Evolutionary conservation across 139 green algal genomes (phyloP).

Genomic region (Tetradesmus lagerheimii): DNA sequence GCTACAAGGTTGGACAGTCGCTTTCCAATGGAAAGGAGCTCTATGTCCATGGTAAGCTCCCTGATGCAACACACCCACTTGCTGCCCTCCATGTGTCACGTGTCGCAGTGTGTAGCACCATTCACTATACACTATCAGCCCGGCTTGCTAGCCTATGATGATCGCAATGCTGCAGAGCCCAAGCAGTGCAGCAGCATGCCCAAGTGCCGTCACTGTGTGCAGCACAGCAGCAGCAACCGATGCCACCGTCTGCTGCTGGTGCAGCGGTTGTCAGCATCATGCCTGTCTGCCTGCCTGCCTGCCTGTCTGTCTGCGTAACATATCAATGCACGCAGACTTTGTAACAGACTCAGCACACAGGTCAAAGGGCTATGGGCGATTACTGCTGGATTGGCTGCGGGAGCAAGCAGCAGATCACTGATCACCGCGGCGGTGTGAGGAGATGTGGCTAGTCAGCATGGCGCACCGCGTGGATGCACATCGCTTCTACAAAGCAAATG

Average conservation of each 20-base stretch:
- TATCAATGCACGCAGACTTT: not conserved
- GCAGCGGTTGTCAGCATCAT: no score
- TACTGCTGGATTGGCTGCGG: not conserved
- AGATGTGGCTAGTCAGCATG: not conserved
- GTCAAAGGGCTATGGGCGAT: not conserved
- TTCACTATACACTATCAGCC: no score
- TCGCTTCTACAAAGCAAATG: not conserved
- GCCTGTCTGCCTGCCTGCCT: not conserved
- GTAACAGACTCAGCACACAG: not conserved
- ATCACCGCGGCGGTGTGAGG: not conserved
- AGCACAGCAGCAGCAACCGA: no score
- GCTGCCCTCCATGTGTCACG: not conserved
- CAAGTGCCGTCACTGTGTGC: no score
- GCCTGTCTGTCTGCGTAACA: not conserved
- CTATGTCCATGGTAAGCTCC: not conserved
- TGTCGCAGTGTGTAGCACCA: no score
- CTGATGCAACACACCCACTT: not conserved
- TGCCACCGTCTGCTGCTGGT: no score
- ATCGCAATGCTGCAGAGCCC: no score
- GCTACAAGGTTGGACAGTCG: not conserved
- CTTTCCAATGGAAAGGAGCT: not conserved
- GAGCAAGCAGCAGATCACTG: not conserved
- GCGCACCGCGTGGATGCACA: not conserved
- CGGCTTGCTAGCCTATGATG: no score
- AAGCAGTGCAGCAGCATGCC: no score